phyloP scores from a whole-genome alignment of 805 yeast genomes.

The Nematodospora valgi region DNA sequence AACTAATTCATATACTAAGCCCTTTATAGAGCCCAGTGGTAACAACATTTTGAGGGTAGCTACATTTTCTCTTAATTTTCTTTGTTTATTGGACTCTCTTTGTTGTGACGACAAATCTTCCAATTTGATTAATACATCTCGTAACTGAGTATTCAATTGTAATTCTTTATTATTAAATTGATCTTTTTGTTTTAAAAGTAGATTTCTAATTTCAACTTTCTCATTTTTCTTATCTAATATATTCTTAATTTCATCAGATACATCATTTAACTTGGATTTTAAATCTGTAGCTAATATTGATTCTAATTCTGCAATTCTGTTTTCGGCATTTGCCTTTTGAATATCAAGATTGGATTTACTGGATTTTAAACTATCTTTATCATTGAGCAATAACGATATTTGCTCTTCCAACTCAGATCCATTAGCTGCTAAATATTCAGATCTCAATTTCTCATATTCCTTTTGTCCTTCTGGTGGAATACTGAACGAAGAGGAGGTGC shows the following conservation, averaged over 20 bases:
- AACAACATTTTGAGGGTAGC: constrained; percentile 64
- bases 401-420: constrained; percentile 60
- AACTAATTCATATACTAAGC: constrained; percentile 75
- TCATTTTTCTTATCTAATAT: constrained; percentile 25
- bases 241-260: constrained; percentile 28
- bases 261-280: constrained; percentile 28
- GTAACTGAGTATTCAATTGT: constrained; percentile 60
- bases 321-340: constrained; percentile 34
- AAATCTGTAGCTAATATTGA: constrained; percentile 30
- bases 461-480: constrained; percentile 49
- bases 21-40: constrained; percentile 74
- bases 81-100: constrained; percentile 71
- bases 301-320: constrained; percentile 40
- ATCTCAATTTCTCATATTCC: constrained; percentile 59
- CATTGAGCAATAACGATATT: constrained; percentile 37
- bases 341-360: constrained; percentile 20
- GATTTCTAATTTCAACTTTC: constrained; percentile 21
- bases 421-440: constrained; percentile 44
- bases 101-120: constrained; percentile 74
- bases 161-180: constrained; percentile 45
- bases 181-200: constrained; percentile 33
- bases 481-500: constrained; percentile 6
- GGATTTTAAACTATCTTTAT: constrained; percentile 40
- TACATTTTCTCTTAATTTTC: constrained; percentile 68
- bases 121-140: constrained; percentile 55